Conservation (phyloP, 2,329 filamentous ascomycete species). For the Phoma sp. region DNA sequence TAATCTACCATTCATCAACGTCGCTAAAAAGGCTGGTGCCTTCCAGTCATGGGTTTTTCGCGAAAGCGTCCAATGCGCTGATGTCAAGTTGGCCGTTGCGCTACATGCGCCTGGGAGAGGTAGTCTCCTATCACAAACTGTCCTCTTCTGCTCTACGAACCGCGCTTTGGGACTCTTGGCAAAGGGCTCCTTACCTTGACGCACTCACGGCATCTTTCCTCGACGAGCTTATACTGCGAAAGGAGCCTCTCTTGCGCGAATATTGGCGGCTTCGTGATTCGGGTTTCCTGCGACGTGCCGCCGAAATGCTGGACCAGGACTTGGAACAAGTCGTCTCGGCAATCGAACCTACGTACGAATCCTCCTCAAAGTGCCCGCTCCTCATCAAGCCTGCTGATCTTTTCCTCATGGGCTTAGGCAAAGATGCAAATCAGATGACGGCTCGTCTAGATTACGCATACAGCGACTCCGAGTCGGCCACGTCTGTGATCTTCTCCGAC, state of each 20-base stretch:
- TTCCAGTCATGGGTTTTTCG: background rate
- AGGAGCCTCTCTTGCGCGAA: too few species aligned
- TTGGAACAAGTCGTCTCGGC: too few species aligned
- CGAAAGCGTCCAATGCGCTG: background rate
- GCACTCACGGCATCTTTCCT: background rate
- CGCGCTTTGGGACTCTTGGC: background rate
- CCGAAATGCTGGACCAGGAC: too few species aligned
- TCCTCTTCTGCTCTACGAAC: background rate
- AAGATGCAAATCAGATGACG: background rate
- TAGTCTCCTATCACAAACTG: background rate
- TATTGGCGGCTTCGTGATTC: too few species aligned
- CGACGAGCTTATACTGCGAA: background rate
- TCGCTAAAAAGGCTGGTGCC: background rate
- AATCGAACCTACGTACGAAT: too few species aligned
- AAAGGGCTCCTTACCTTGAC: background rate
- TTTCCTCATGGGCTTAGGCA: background rate
- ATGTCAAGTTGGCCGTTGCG: background rate
- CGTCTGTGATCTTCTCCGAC: slow-evolving; percentile 24
- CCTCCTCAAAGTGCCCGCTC: too few species aligned
- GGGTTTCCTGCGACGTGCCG: too few species aligned
- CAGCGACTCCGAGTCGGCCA: background rate
- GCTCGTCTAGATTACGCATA: background rate
- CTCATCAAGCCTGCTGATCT: background rate
- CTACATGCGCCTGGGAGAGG: too few species aligned
- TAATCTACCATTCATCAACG: background rate